A percentile compares a stretch with the other conserved stretches of the same genome.
These are phyloP conservation scores for Penicillium canariense DNA, from an alignment of 495 filamentous ascomycete species.

Conservation along the genomic window DNA sequence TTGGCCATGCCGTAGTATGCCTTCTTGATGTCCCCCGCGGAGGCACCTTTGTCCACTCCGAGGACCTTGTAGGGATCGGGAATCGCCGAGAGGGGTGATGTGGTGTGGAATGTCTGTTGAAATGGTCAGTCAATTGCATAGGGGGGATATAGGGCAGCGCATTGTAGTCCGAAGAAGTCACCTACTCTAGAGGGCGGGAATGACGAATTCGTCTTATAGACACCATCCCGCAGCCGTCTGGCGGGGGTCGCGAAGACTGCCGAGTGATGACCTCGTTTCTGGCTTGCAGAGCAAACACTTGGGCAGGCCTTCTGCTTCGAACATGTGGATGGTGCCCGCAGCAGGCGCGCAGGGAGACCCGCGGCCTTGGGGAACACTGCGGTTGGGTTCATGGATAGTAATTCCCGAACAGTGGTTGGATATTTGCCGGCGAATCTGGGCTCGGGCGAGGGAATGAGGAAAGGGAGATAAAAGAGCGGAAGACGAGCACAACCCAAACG, in stretches of 20 bases:
- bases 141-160: not conserved
- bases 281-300: constrained; percentile 20
- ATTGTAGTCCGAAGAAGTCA: constrained; percentile 4
- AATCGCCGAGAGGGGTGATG: constrained; percentile 56
- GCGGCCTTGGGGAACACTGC: constrained; percentile 47
- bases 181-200: constrained; percentile 32
- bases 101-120: constrained; percentile 72
- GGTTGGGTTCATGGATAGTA: constrained; percentile 41
- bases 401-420: constrained; percentile 19
- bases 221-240: constrained; percentile 24
- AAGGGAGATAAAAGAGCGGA: not conserved
- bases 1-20: constrained; percentile 98
- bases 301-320: constrained; percentile 30
- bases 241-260: constrained; percentile 21
- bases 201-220: constrained; percentile 22
- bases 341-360: constrained; percentile 43
- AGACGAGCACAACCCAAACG: constrained; percentile 1
- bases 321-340: constrained; percentile 41
- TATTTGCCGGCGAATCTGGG: constrained; percentile 2
- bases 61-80: constrained; percentile 84
- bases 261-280: constrained; percentile 33
- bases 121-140: constrained; percentile 3
- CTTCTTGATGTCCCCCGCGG: constrained; percentile 91
- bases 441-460: not conserved
- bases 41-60: constrained; percentile 77